A percentile compares a stretch with the other conserved stretches of the same genome.
Evolutionary conservation across 257 asterid genomes (phyloP).

Genomic region (Fraxinus excelsior): DNA sequence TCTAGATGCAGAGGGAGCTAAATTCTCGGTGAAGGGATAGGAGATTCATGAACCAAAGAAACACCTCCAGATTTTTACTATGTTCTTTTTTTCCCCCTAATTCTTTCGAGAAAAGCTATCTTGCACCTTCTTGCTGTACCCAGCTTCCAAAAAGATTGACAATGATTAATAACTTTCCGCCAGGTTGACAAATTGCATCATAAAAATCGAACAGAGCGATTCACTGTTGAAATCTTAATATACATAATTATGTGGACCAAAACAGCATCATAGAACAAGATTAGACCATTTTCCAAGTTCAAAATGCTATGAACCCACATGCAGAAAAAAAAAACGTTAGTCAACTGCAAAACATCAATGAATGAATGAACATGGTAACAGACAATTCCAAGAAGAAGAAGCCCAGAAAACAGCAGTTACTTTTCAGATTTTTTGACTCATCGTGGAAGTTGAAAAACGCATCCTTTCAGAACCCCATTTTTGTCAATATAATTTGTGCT

Average conservation of each 20-base stretch:
- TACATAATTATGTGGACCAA: background rate
- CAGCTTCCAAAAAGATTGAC: background rate
- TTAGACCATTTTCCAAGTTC: background rate
- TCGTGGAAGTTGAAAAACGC: background rate
- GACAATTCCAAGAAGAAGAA: background rate
- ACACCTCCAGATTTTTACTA: background rate
- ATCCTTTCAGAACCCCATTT: background rate
- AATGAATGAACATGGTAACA: background rate
- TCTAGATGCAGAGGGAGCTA: background rate
- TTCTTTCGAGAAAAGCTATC: background rate
- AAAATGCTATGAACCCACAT: background rate
- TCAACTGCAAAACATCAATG: background rate
- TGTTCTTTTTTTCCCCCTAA: background rate
- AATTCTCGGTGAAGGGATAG: background rate
- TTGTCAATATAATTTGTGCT: background rate
- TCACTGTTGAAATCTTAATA: background rate
- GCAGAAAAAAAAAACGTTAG: background rate
- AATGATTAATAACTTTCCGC: background rate
- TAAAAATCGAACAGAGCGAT: background rate
- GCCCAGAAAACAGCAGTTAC: background rate
- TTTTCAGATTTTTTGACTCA: background rate
- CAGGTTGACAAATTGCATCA: conserved; percentile 1
- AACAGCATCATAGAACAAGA: background rate
- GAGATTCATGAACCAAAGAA: background rate
- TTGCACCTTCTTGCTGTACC: background rate